These are phyloP conservation scores for Stropharia rugosoannulata DNA, from an alignment of 768 basidiomycete genomes.

Conservation along the genomic window DNA sequence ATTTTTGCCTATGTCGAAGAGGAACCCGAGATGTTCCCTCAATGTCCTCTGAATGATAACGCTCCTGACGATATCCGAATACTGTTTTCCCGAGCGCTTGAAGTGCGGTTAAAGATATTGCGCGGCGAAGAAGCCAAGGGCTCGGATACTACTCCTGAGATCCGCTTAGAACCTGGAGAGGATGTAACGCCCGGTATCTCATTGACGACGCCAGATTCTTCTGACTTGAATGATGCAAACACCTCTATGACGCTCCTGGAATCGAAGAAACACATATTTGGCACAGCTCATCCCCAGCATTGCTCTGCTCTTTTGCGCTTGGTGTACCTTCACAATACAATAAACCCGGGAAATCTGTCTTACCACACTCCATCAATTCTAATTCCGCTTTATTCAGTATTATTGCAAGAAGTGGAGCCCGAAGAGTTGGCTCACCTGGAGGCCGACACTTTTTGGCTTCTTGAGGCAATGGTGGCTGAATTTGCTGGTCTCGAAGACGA, in stretches of 20 bases:
- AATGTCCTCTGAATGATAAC: slow-evolving; percentile 51
- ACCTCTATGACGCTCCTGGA: slow-evolving; percentile 42
- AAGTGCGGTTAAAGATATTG: slow-evolving; percentile 49
- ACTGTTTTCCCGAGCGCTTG: slow-evolving; percentile 49
- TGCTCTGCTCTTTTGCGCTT: slow-evolving; percentile 65
- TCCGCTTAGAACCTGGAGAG: slow-evolving; percentile 31
- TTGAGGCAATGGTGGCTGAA: slow-evolving; percentile 72
- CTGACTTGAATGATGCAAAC: slow-evolving; percentile 7
- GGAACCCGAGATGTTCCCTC: slow-evolving; percentile 42
- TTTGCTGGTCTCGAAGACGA: slow-evolving; percentile 73
- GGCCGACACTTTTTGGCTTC: slow-evolving; percentile 83
- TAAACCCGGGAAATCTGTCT: slow-evolving; percentile 72
- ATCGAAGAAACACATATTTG: slow-evolving; percentile 42
- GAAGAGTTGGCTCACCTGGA: slow-evolving; percentile 67
- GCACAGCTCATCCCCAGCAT: slow-evolving; percentile 57
- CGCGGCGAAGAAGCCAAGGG: slow-evolving; percentile 32
- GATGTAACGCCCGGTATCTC: slow-evolving; percentile 33
- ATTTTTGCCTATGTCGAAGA: slow-evolving; percentile 51
- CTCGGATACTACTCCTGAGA: slow-evolving; percentile 36
- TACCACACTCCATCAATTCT: slow-evolving; percentile 69
- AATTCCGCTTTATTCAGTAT: slow-evolving; percentile 63
- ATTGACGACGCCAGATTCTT: slow-evolving; percentile 25
- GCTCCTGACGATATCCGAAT: slow-evolving; percentile 49
- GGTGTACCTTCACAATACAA: slow-evolving; percentile 65
- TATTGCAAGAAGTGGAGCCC: slow-evolving; percentile 59